Conservation (phyloP, 768 basidiomycete genomes). For the Tricholomella constricta region DNA sequence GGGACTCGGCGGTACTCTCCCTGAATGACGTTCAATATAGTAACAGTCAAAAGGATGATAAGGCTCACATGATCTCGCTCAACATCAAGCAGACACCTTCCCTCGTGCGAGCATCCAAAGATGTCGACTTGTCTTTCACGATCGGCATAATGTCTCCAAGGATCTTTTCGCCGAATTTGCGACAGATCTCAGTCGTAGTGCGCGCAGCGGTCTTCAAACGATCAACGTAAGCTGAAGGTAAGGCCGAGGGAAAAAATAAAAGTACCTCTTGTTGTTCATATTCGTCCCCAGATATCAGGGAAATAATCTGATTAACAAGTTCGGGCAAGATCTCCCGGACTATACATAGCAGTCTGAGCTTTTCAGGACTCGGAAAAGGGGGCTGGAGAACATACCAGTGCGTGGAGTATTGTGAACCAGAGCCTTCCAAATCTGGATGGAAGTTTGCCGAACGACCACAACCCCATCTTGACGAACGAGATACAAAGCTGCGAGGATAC, state of each 20-base stretch:
- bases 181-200: slow-evolving; percentile 86
- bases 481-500: slow-evolving; percentile 88
- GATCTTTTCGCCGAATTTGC: slow-evolving; percentile 94
- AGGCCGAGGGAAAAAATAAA: background rate
- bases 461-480: slow-evolving; percentile 93
- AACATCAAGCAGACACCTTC: slow-evolving; percentile 90
- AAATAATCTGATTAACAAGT: slow-evolving; percentile 75
- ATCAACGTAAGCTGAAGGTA: background rate
- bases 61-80: slow-evolving; percentile 80
- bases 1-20: slow-evolving; percentile 79
- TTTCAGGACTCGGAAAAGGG: background rate
- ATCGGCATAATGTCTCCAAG: slow-evolving; percentile 82
- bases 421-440: slow-evolving; percentile 98
- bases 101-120: slow-evolving; percentile 62
- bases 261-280: slow-evolving; percentile 88
- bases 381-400: slow-evolving; percentile 55
- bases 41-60: background rate
- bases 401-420: slow-evolving; percentile 92
- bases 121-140: slow-evolving; percentile 65
- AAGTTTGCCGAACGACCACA: slow-evolving; percentile 83
- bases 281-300: slow-evolving; percentile 75
- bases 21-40: slow-evolving; percentile 36
- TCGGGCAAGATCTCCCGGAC: slow-evolving; percentile 91
- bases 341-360: slow-evolving; percentile 26
- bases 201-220: slow-evolving; percentile 77